A percentile compares a stretch with the other conserved stretches of the same genome.
These are phyloP conservation scores for Termitomyces sp. DNA, from an alignment of 768 basidiomycete species.

Conservation along the genomic window DNA sequence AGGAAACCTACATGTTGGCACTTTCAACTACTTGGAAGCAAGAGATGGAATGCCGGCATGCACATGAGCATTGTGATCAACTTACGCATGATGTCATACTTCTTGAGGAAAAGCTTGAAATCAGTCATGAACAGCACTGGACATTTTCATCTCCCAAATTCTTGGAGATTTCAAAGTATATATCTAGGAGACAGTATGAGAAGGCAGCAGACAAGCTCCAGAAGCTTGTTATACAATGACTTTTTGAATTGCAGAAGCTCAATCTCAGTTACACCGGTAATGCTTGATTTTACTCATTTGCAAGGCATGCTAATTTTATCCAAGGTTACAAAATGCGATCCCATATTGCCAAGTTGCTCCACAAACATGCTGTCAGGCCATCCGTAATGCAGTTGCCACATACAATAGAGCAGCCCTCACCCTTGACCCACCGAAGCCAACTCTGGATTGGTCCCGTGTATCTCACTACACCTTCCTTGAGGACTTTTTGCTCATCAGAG, in stretches of 20 bases:
- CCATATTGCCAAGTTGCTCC: constrained; percentile 26
- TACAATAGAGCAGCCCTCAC: constrained; percentile 26
- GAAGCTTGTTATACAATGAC: not conserved
- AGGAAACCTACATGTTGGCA: not conserved
- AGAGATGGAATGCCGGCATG: not conserved
- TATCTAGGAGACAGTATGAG: not conserved
- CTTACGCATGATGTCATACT: not conserved
- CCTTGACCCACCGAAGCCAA: constrained; percentile 14
- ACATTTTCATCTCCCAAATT: not conserved
- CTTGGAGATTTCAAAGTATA: not conserved
- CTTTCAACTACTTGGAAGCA: not conserved
- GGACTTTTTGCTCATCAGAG: constrained; percentile 27
- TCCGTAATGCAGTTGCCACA: constrained; percentile 21
- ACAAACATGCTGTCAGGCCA: constrained; percentile 24
- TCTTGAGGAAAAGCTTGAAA: not conserved
- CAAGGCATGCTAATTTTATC: not conserved
- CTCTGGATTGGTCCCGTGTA: constrained; percentile 21
- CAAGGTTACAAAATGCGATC: constrained; percentile 26
- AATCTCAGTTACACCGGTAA: not conserved
- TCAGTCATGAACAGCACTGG: not conserved
- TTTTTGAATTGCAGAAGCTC: not conserved
- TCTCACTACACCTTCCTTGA: constrained; percentile 24
- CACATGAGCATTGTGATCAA: not conserved
- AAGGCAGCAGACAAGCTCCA: not conserved
- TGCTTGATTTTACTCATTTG: not conserved